Conservation (phyloP, 176 grass and related monocot genomes). For the Oryza rufipogon region DNA sequence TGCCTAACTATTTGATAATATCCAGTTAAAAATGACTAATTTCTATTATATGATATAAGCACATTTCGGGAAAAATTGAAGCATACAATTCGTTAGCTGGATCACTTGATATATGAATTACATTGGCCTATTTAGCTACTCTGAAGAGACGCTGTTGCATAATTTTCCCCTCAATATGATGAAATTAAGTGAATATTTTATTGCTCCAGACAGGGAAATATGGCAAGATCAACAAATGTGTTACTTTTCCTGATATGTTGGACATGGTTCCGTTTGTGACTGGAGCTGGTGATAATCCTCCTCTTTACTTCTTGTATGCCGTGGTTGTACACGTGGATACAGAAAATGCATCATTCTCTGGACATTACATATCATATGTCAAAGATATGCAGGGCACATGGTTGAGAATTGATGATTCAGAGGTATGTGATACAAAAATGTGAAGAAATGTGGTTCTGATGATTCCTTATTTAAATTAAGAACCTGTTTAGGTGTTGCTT, state of each 20-base stretch:
- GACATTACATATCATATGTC: slow-evolving; percentile 94
- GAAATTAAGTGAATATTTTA: slow-evolving; percentile 34
- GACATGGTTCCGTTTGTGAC: slow-evolving; percentile 99
- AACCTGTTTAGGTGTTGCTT: slow-evolving; percentile 17
- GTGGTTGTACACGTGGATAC: slow-evolving; percentile 96
- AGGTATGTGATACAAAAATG: slow-evolving; percentile 59
- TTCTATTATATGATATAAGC: background rate
- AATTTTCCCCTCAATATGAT: background rate
- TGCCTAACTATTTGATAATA: slow-evolving; percentile 7
- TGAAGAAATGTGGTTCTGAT: background rate
- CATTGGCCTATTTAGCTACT: background rate
- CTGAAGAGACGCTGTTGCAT: background rate
- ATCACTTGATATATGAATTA: slow-evolving; percentile 19
- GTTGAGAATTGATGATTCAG: slow-evolving; percentile 95
- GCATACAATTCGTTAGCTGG: background rate
- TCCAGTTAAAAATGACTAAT: slow-evolving; percentile 28
- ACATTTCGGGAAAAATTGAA: slow-evolving; percentile 1
- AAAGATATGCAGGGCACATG: slow-evolving; percentile 98
- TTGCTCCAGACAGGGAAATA: slow-evolving; percentile 88
- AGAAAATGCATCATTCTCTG: slow-evolving; percentile 94
- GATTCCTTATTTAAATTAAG: slow-evolving; percentile 36
- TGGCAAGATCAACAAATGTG: slow-evolving; percentile 99
- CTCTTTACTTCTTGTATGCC: slow-evolving; percentile 93
- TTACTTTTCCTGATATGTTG: slow-evolving; percentile 97
- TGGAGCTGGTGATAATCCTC: slow-evolving; percentile 81